phyloP scores from a whole-genome alignment of 805 yeast genomes.

The Nakazawaea holstii region DNA sequence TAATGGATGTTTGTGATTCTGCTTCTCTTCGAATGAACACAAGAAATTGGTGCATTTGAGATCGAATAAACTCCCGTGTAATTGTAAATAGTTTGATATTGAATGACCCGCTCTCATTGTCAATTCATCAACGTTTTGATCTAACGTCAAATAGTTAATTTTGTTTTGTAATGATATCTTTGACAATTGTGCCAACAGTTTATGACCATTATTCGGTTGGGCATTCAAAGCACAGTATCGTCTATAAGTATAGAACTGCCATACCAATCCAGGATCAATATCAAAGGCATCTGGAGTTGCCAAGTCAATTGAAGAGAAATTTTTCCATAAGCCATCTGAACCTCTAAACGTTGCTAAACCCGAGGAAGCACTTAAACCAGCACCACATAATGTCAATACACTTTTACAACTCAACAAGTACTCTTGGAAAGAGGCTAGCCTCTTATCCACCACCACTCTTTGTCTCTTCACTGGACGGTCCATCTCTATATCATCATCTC shows the following conservation, averaged over 20 bases:
- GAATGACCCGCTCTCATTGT: slow-evolving; percentile 62
- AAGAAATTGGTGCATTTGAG: slow-evolving; percentile 70
- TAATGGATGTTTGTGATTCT: slow-evolving; percentile 53
- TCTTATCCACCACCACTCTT: neutral
- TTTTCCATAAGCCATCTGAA: slow-evolving; percentile 70
- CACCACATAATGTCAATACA: slow-evolving; percentile 68
- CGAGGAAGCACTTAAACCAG: slow-evolving; percentile 75
- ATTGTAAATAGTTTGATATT: slow-evolving; percentile 46
- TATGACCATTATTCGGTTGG: slow-evolving; percentile 70
- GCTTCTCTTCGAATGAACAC: slow-evolving; percentile 57
- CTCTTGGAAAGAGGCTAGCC: slow-evolving; percentile 37
- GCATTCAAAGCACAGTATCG: slow-evolving; percentile 61
- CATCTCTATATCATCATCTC: neutral
- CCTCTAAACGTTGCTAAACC: slow-evolving; percentile 76
- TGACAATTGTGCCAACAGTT: slow-evolving; percentile 61
- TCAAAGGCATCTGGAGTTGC: slow-evolving; percentile 92
- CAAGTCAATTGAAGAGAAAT: slow-evolving; percentile 71
- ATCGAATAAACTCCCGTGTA: slow-evolving; percentile 77
- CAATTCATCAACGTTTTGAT: slow-evolving; percentile 82
- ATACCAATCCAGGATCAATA: slow-evolving; percentile 77
- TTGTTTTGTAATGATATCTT: slow-evolving; percentile 18
- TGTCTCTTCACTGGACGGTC: neutral
- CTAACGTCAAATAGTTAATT: slow-evolving; percentile 55
- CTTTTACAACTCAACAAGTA: slow-evolving; percentile 39
- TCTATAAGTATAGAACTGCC: slow-evolving; percentile 82